phyloP scores from a whole-genome alignment of 805 yeast species.

The Wickerhamiella shivajii region DNA sequence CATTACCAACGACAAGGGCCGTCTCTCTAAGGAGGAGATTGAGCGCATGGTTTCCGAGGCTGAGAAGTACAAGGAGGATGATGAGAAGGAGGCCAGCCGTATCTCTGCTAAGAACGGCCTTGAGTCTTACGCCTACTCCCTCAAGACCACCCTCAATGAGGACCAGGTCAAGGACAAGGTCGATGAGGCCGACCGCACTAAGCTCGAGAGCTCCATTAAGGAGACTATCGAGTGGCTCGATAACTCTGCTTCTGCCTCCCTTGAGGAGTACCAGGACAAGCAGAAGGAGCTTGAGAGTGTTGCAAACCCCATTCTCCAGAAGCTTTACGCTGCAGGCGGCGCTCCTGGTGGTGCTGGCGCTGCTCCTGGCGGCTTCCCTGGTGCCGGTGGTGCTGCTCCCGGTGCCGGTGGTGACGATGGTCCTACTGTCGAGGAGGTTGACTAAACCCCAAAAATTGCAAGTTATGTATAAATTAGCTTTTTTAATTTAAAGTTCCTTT shows the following conservation, averaged over 20 bases:
- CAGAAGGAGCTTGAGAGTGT: constrained; percentile 91
- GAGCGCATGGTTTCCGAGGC: constrained; percentile 99
- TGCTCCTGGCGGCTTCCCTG: constrained; percentile 40
- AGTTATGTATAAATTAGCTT: neutral
- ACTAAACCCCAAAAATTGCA: too few species aligned
- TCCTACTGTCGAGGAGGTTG: constrained; percentile 76
- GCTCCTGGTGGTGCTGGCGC: constrained; percentile 60
- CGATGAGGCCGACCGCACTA: constrained; percentile 20
- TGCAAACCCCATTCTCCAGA: constrained; percentile 94
- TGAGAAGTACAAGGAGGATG: constrained; percentile 97
- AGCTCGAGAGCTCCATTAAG: constrained; percentile 21
- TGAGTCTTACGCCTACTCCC: constrained; percentile 94
- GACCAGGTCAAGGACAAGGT: constrained; percentile 90
- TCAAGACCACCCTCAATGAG: constrained; percentile 93
- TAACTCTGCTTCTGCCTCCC: constrained; percentile 55
- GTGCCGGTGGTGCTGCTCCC: constrained; percentile 48
- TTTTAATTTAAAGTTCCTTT: too few species aligned
- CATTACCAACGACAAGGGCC: constrained; percentile 97
- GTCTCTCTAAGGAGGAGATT: constrained; percentile 90
- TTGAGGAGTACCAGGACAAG: constrained; percentile 83
- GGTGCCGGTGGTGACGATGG: constrained; percentile 36
- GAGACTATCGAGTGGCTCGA: constrained; percentile 58
- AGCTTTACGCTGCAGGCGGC: constrained; percentile 87
- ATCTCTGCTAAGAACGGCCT: constrained; percentile 99
- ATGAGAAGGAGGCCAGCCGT: constrained; percentile 97